Evolutionary conservation across 306 rosid genomes (phyloP).

Genomic region (Dryas drummondii): DNA sequence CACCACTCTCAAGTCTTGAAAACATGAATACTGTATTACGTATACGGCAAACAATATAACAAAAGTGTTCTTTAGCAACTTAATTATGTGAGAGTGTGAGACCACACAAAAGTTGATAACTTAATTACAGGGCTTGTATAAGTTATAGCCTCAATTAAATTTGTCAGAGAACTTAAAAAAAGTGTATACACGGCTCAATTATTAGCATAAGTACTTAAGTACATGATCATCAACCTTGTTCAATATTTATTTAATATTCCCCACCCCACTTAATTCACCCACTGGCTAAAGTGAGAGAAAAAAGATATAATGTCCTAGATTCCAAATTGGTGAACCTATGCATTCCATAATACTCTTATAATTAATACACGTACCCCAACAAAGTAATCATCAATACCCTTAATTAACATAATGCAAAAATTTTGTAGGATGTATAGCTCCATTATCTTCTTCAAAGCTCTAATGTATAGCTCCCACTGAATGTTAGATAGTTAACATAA

Average conservation of each 20-base stretch:
- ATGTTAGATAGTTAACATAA: too few species aligned
- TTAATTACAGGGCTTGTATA: too few species aligned
- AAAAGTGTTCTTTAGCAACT: too few species aligned
- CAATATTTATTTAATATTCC: not conserved
- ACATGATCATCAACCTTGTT: not conserved
- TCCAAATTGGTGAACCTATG: not conserved
- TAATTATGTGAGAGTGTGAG: not conserved
- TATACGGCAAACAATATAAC: too few species aligned
- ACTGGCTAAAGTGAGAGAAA: not conserved
- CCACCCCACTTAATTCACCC: not conserved
- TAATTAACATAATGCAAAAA: not conserved
- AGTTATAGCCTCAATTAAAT: not conserved
- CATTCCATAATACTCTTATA: not conserved
- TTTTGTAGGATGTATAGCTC: not conserved
- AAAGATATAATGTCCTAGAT: not conserved
- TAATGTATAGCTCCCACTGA: too few species aligned
- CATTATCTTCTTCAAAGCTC: too few species aligned
- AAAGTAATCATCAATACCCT: not conserved
- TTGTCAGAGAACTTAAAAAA: not conserved
- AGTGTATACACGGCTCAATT: not conserved
- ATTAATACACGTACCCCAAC: not conserved
- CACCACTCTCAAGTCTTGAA: too few species aligned
- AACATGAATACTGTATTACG: too few species aligned
- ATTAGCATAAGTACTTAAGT: not conserved
- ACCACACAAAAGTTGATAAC: not conserved